A percentile compares a stretch with the other conserved stretches of the same genome.
These are phyloP conservation scores for Cyathus striatus DNA, from an alignment of 768 basidiomycete genomes.

Conservation along the genomic window DNA sequence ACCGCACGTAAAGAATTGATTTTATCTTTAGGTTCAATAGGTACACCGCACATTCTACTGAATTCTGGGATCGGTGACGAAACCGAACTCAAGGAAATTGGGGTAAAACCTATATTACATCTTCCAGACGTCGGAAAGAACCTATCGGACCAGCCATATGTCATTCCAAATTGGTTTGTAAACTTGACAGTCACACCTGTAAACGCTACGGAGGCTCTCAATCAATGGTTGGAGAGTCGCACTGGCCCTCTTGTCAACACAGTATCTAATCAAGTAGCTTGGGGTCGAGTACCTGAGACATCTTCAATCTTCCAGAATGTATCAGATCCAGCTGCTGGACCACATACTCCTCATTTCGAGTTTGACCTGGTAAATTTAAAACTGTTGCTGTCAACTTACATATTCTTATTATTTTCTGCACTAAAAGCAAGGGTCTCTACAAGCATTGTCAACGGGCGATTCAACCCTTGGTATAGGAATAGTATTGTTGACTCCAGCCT, in stretches of 20 bases:
- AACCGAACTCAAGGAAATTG: conserved; percentile 8
- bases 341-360: conserved; percentile 20
- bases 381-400: conserved; percentile 11
- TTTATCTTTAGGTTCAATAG: conserved; percentile 22
- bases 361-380: conserved; percentile 23
- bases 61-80: conserved; percentile 19
- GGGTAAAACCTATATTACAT: conserved; percentile 10
- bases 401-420: conserved; percentile 2
- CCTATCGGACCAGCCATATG: conserved; percentile 9
- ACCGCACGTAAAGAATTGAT: conserved; percentile 46
- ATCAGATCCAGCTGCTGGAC: conserved; percentile 21
- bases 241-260: conserved; percentile 6
- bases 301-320: conserved; percentile 14
- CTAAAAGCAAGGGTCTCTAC: conserved; percentile 3
- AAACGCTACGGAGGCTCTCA: conserved; percentile 12
- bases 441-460: conserved; percentile 14
- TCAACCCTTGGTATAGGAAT: conserved; percentile 17
- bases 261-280: conserved; percentile 4
- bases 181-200: conserved; percentile 5
- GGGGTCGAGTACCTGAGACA: conserved; percentile 16
- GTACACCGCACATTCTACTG: conserved; percentile 17
- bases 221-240: conserved; percentile 13
- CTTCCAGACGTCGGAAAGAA: conserved; percentile 18
- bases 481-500: conserved; percentile 18
- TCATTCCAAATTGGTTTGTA: conserved; percentile 8